Evolutionary conservation across 805 yeast genomes (phyloP).

Genomic region (Jamesozyma piceae): DNA sequence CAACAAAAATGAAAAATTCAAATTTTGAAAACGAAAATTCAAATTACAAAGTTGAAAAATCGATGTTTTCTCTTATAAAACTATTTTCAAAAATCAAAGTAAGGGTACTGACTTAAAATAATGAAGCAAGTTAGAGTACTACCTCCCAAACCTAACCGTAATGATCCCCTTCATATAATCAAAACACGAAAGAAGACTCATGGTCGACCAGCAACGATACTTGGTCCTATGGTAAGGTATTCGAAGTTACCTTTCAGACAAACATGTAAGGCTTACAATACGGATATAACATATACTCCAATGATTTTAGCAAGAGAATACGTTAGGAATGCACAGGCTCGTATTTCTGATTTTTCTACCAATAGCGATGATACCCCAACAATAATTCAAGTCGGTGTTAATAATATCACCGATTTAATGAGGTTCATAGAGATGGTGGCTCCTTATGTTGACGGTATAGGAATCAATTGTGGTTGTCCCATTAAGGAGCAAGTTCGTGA

Average conservation of each 20-base stretch:
- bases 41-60: too few species aligned
- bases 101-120: not conserved
- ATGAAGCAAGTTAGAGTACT: not conserved
- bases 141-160: constrained; percentile 27
- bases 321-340: constrained; percentile 72
- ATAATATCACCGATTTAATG: constrained; percentile 70
- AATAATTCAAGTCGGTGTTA: constrained; percentile 85
- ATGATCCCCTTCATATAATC: constrained; percentile 47
- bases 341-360: constrained; percentile 78
- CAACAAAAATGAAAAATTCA: not conserved
- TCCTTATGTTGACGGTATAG: constrained; percentile 88
- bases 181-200: constrained; percentile 35
- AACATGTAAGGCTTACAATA: constrained; percentile 58
- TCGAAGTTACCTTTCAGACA: constrained; percentile 89
- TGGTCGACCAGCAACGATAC: constrained; percentile 50
- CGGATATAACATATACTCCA: constrained; percentile 86
- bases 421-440: constrained; percentile 82
- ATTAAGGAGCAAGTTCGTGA: constrained; percentile 89
- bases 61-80: too few species aligned
- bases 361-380: constrained; percentile 59
- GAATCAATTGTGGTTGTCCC: constrained; percentile 96
- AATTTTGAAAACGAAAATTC: too few species aligned
- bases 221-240: constrained; percentile 97
- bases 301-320: constrained; percentile 95
- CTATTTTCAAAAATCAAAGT: too few species aligned